A percentile compares a stretch with the other conserved stretches of the same genome.
Conservation (phyloP, 805 yeast genomes). For the Nakazawaea laoshanensis region DNA sequence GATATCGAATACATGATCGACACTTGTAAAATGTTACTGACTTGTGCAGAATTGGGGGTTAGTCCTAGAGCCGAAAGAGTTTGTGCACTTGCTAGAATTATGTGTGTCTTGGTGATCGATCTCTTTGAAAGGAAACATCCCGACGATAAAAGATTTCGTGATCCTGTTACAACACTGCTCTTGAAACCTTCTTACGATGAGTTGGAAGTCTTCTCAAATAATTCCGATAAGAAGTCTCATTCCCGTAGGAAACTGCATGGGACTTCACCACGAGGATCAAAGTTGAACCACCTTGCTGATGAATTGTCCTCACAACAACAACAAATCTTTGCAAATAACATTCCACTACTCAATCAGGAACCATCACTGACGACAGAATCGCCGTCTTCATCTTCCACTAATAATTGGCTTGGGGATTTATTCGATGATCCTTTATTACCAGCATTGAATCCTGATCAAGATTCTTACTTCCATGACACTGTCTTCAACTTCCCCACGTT, state of each 20-base stretch:
- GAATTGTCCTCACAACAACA: too few relatives aligned
- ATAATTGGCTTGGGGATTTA: too few relatives aligned
- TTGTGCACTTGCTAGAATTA: neutral
- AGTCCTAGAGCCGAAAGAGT: slow-evolving; percentile 7
- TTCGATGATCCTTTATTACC: too few relatives aligned
- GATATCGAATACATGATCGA: slow-evolving; percentile 19
- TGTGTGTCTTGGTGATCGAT: slow-evolving; percentile 12
- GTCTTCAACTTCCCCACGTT: slow-evolving; percentile 23
- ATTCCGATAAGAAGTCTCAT: too few relatives aligned
- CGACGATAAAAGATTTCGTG: too few relatives aligned
- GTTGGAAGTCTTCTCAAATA: too few relatives aligned
- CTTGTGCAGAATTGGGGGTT: slow-evolving; percentile 4
- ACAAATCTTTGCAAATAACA: neutral
- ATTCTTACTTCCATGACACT: slow-evolving; percentile 17
- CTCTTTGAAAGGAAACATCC: slow-evolving; percentile 14
- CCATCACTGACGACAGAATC: neutral
- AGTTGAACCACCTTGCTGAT: slow-evolving; percentile 3
- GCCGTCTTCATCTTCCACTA: slow-evolving; percentile 1
- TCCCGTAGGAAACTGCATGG: neutral
- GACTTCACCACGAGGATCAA: neutral
- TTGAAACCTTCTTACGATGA: too few relatives aligned
- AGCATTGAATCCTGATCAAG: too few relatives aligned
- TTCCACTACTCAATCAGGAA: neutral
- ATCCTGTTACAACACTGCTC: too few relatives aligned
- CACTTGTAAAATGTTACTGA: slow-evolving; percentile 13